A percentile compares a stretch with the other conserved stretches of the same genome.
Evolutionary conservation across 1,284 basidiomycete genomes (phyloP).

Genomic region (Leccinum fallax): DNA sequence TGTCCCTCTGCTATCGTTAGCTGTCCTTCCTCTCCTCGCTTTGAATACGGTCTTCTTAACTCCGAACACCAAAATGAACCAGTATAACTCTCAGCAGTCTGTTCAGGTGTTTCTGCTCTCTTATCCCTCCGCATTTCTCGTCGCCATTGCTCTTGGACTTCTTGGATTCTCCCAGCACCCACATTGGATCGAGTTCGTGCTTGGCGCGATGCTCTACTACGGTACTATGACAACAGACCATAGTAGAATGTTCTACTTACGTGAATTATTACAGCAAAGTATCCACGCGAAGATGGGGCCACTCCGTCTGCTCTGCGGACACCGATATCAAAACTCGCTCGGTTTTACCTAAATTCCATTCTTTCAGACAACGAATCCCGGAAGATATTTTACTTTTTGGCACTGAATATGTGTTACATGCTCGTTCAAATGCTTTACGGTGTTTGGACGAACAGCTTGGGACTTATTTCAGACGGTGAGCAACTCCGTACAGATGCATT

Average conservation of each 20-base stretch:
- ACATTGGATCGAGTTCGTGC: conserved; percentile 54
- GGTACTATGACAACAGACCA: conserved; percentile 43
- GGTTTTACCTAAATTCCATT: conserved; percentile 85
- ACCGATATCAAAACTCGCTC: conserved; percentile 58
- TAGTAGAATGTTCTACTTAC: conserved; percentile 6
- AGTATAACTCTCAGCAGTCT: conserved; percentile 48
- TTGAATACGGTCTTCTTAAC: conserved; percentile 59
- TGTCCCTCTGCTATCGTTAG: conserved; percentile 56
- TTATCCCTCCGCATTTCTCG: conserved; percentile 49
- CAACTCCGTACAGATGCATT: neutral
- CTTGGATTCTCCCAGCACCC: conserved; percentile 58
- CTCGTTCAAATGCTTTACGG: conserved; percentile 88
- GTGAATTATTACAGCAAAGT: conserved; percentile 48
- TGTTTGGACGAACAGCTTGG: conserved; percentile 96
- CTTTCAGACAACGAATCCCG: conserved; percentile 89
- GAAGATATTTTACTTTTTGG: conserved; percentile 96
- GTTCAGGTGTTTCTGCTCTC: conserved; percentile 57
- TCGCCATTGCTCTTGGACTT: conserved; percentile 50
- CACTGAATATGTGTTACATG: conserved; percentile 97
- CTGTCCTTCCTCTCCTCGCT: conserved; percentile 59
- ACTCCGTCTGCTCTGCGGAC: conserved; percentile 51
- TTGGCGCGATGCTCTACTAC: conserved; percentile 56
- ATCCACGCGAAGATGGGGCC: conserved; percentile 49
- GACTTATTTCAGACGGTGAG: conserved; percentile 95
- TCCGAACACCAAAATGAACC: conserved; percentile 50